phyloP scores from a whole-genome alignment of 75 land plant species.

The Ceratopteris richardii region DNA sequence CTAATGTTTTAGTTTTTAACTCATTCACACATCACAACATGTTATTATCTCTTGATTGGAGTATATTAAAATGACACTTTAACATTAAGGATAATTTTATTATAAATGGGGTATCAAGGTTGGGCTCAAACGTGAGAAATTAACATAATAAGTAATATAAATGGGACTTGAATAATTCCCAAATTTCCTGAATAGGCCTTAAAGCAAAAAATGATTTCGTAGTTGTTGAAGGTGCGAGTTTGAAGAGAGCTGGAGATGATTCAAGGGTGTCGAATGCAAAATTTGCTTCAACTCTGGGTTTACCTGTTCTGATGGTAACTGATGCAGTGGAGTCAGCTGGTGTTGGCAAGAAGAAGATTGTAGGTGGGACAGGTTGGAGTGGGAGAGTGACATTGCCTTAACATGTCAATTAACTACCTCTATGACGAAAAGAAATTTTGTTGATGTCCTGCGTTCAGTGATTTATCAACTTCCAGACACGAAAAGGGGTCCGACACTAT shows the following conservation, averaged over 20 bases:
- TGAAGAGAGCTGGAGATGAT: conserved; percentile 22
- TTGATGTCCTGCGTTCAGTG: conserved; percentile 22
- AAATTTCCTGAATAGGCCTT: too few relatives aligned
- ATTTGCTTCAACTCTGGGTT: conserved; percentile 22
- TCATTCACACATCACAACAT: too few relatives aligned
- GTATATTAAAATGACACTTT: too few relatives aligned
- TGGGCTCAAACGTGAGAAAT: too few relatives aligned
- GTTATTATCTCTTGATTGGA: too few relatives aligned
- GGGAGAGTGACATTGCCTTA: conserved; percentile 20
- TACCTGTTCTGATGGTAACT: conserved; percentile 26
- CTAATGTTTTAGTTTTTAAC: too few relatives aligned
- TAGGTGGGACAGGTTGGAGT: conserved; percentile 16
- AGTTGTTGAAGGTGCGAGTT: conserved; percentile 30
- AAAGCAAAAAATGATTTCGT: conserved; percentile 16
- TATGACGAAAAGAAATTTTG: conserved; percentile 17
- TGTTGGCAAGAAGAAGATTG: too few relatives aligned
- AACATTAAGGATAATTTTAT: too few relatives aligned
- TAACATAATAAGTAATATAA: too few relatives aligned
- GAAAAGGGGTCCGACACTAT: conserved; percentile 3
- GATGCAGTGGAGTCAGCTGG: conserved; percentile 12
- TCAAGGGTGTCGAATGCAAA: conserved; percentile 18
- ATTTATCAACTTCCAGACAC: conserved; percentile 14
- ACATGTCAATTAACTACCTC: conserved; percentile 11
- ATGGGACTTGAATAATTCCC: too few relatives aligned
- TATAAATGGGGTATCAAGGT: too few relatives aligned